Conservation (phyloP, 129 eudicot species). For the Flaveria bidentis region DNA sequence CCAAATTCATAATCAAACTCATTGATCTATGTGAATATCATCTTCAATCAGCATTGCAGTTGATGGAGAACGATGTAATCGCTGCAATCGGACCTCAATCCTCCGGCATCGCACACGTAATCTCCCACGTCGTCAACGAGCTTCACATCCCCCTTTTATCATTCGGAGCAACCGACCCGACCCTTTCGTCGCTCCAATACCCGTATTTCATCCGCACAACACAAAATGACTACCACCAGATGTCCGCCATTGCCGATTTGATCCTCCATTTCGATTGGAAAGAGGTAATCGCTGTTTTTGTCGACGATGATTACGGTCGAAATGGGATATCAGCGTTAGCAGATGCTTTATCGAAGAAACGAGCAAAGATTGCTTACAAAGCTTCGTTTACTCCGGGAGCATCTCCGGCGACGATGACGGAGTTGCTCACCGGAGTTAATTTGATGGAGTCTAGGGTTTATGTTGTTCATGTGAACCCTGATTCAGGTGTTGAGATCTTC, state of each 20-base stretch:
- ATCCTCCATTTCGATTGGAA: constrained; percentile 68
- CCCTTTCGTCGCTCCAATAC: constrained; percentile 79
- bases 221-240: constrained; percentile 74
- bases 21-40: background rate
- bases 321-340: constrained; percentile 70
- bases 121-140: constrained; percentile 70
- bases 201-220: constrained; percentile 84
- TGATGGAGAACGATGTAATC: constrained; percentile 81
- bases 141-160: constrained; percentile 87
- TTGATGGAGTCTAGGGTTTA: constrained; percentile 80
- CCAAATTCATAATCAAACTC: background rate
- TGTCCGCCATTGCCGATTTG: constrained; percentile 79
- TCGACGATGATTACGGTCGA: constrained; percentile 91
- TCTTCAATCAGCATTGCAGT: constrained; percentile 71
- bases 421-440: constrained; percentile 57
- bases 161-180: constrained; percentile 90
- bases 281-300: constrained; percentile 75
- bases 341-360: constrained; percentile 76
- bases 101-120: constrained; percentile 88
- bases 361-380: constrained; percentile 71
- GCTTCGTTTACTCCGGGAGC: constrained; percentile 77
- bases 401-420: constrained; percentile 41
- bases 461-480: constrained; percentile 91
- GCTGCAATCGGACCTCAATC: constrained; percentile 95
- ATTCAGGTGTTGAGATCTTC: constrained; percentile 68